Base-by-base conservation (phyloP, 2,329 filamentous ascomycete species). In the Cercospora citrullina region DNA sequence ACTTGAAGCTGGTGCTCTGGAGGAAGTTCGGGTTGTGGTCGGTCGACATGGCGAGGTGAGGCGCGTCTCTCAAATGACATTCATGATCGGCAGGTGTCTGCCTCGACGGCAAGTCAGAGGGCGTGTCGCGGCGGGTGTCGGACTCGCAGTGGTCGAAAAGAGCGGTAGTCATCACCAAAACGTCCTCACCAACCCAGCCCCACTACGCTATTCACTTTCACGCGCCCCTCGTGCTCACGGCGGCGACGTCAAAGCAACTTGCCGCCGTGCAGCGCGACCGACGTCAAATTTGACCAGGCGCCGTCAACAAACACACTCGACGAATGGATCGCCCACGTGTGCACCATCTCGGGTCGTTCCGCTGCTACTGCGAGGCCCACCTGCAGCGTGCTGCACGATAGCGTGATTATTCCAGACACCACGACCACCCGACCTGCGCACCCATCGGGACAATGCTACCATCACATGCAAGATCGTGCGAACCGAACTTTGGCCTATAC, bases 1-100 rank as follows among this genome's bases (percentile, higher is more conserved):
- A 66, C 59, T 57, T 48, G 60, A 45, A 63, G 58, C 57, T 65
- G 51, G 39, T 39, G 53, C 48, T 48, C 42, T 62, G 66, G 62
- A 28, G 63, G 58, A 61, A 21, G 55, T 57, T 48, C 31, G 33
- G 57, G 33, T 30, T 26, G 31, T 45, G 51, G 28, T 33, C 42
- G 30, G 18, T 62, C 48, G 45, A 59, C 58, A 68, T 57, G 33
- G 58, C 48, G 48, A 28, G 53, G 62, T 39, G 33, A 64, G 62
- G 62, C 53, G 45, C 51, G 53, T 23, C 48, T 53, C 65, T 65
- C 57, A 64, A 42, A 58, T 51, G 66, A 16, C 51, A 21, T 48
- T 64, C 66, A 58, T 65, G 63, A 51, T 55, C 61, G 45, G 42
- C 48, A 51, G 61, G 36, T 55, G 26, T 21, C 60, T 55, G 26